phyloP scores from a whole-genome alignment of 2,329 filamentous ascomycete species.

The Stachybotrys chlorohalonatus region DNA sequence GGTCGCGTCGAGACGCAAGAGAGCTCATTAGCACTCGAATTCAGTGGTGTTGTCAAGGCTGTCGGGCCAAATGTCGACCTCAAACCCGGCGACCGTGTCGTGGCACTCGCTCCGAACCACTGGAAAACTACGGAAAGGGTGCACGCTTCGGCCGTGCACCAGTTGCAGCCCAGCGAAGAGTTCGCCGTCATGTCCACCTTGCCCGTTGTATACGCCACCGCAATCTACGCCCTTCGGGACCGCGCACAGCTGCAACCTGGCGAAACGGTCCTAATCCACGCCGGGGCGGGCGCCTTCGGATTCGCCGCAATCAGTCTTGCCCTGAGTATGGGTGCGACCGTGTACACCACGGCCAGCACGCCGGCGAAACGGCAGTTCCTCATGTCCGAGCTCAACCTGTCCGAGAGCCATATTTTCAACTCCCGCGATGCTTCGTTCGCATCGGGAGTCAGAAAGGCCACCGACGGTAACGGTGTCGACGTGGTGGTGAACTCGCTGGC shows the following conservation, averaged over 20 bases:
- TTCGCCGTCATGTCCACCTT: conserved; percentile 6
- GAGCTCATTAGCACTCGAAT: conserved; percentile 11
- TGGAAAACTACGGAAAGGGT: conserved; percentile 9
- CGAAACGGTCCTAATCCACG: conserved; percentile 24
- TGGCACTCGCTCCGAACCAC: conserved; percentile 11
- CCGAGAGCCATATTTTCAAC: conserved; percentile 22
- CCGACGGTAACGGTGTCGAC: conserved; percentile 22
- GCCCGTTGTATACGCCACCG: conserved; percentile 15
- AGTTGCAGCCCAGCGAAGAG: conserved; percentile 6
- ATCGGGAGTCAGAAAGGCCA: conserved; percentile 14
- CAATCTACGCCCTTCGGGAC: conserved; percentile 19
- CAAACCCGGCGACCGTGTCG: conserved; percentile 15
- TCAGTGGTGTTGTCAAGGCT: conserved; percentile 3
- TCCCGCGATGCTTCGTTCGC: conserved; percentile 20
- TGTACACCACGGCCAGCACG: neutral
- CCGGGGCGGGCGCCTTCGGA: conserved; percentile 23
- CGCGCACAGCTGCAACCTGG: conserved; percentile 13
- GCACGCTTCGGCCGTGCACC: neutral
- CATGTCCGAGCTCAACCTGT: conserved; percentile 15
- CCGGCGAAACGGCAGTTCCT: neutral
- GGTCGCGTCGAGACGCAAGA: conserved; percentile 14
- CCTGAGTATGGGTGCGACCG: conserved; percentile 17
- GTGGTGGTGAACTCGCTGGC: conserved; percentile 25
- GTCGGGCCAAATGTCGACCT: conserved; percentile 2
- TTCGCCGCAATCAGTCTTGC: conserved; percentile 23